Percentiles rank a stretch among this genome's conserved stretches.
phyloP scores from a whole-genome alignment of 331 rosid genomes.

The Quercus tomentella region DNA sequence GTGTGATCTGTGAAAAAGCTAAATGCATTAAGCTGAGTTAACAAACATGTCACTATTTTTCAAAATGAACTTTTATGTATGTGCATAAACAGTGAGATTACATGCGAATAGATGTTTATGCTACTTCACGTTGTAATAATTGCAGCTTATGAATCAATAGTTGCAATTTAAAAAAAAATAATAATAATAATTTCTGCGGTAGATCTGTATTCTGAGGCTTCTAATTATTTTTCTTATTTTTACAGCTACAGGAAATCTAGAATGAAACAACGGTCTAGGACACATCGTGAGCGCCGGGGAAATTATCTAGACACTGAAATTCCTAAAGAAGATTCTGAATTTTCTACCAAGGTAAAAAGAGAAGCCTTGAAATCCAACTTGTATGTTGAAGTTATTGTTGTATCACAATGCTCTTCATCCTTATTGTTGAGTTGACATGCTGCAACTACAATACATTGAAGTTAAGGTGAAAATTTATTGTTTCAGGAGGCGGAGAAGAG shows the following conservation, averaged over 20 bases:
- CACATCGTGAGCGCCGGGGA: slow-evolving; percentile 32
- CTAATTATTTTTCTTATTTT: not conserved
- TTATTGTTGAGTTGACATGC: no score
- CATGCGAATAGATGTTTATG: not conserved
- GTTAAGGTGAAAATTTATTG: not conserved
- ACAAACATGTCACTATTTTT: not conserved
- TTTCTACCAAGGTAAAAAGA: slow-evolving; percentile 42
- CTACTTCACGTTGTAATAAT: not conserved
- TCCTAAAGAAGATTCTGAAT: slow-evolving; percentile 26
- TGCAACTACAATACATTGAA: not conserved
- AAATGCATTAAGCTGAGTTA: not conserved
- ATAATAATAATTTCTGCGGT: no score
- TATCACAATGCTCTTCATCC: no score
- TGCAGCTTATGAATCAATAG: not conserved
- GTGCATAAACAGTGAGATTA: not conserved
- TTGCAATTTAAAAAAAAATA: not conserved
- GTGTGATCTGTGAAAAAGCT: no score
- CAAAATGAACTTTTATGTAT: not conserved
- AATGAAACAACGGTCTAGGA: slow-evolving; percentile 49
- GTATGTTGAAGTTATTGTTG: no score
- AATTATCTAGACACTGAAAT: slow-evolving; percentile 31
- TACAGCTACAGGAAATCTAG: slow-evolving; percentile 55
- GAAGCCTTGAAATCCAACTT: not conserved
- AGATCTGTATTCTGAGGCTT: not conserved
- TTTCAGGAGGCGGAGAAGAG: slow-evolving; percentile 37